Base-by-base conservation (phyloP, 208 protist genomes). In the Leishmania mexicana region DNA sequence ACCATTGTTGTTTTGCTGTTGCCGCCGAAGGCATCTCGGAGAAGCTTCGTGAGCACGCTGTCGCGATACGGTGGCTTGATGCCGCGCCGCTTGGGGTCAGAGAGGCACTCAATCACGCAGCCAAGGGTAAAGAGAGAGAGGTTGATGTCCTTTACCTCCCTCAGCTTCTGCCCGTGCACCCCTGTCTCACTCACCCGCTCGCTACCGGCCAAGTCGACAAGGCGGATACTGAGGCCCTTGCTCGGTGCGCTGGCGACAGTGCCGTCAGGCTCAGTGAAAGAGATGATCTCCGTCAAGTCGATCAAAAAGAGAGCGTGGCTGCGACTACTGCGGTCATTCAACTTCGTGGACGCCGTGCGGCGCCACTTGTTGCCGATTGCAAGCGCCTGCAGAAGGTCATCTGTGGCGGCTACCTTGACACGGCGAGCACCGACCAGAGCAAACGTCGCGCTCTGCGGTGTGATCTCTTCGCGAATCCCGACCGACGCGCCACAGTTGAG, bases 1-100 rank as follows among this genome's bases (percentile, higher is more conserved):
- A 98, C 83, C 84, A 98, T 93, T 65, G 94, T 96, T 17, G 94
- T 98, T 76, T 97, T 97, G 85, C 91, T 95, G 86, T 97, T 97
- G 68, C 96, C 94, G 58, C 93, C 96, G 76, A 98, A 96, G 38
- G 92, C 89, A 76, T 98, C 94, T 31, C 90, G 88, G 8, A 98
- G 88, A 13, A 98, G 83, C 78, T 97, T 97, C 51, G 96, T 98
- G 38, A 97, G 92, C 13, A 90, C 88, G 54, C 92, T 96, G 64
- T 96, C 90, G 53, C 96, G 90, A 86, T 97, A 98, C 21, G 94
- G 93, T 53, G 95, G 94, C 78, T 91, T 89, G 74, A 95, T 93
- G 45, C 89, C 86, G 49, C 93, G 87, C n/a, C 87, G 87, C 79
- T 87, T 81, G 31, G 74, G 21, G 81, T 96, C 91, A 17, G 90